Evolutionary conservation across 371 early-diverging fungal species (phyloP).

Genomic region (Apophysomyces trapeziformis): DNA sequence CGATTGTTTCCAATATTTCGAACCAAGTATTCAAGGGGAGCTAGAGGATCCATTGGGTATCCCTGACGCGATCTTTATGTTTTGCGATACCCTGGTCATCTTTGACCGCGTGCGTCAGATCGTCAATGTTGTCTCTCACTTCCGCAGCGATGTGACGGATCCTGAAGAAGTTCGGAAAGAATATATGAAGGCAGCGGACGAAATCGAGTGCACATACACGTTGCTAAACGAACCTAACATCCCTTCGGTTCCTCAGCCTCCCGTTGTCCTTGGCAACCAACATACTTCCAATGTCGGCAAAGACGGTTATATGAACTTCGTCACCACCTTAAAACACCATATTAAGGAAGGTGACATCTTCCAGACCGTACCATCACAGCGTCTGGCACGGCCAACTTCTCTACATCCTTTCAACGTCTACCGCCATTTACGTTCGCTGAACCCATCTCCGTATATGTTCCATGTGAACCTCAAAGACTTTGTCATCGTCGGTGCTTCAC

Average conservation of each 20-base stretch:
- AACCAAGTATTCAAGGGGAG: constrained; percentile 81
- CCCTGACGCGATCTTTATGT: constrained; percentile 92
- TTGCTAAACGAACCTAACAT: constrained; percentile 61
- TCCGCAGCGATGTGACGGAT: constrained; percentile 68
- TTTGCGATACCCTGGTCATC: constrained; percentile 92
- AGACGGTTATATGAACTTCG: constrained; percentile 89
- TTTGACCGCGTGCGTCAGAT: constrained; percentile 94
- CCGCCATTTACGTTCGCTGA: constrained; percentile 90
- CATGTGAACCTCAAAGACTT: constrained; percentile 91
- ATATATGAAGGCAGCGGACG: constrained; percentile 68
- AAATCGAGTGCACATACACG: constrained; percentile 66
- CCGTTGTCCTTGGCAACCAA: constrained; percentile 68
- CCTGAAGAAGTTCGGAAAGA: constrained; percentile 58
- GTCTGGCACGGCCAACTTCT: constrained; percentile 82
- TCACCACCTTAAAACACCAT: constrained; percentile 84
- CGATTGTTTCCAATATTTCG: constrained; percentile 96
- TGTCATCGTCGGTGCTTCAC: constrained; percentile 96
- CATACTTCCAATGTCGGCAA: constrained; percentile 86
- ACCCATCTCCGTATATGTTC: constrained; percentile 99
- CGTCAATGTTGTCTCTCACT: constrained; percentile 90
- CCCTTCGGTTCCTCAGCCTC: constrained; percentile 63
- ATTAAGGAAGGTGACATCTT: constrained; percentile 96
- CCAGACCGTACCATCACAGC: constrained; percentile 95
- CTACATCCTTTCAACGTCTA: constrained; percentile 98
- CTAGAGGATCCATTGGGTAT: constrained; percentile 85